Evolutionary conservation across 305 asterid species (phyloP), one percentile per base, ranked within the genome.

Genomic region (Fraxinus nigra): DNA sequence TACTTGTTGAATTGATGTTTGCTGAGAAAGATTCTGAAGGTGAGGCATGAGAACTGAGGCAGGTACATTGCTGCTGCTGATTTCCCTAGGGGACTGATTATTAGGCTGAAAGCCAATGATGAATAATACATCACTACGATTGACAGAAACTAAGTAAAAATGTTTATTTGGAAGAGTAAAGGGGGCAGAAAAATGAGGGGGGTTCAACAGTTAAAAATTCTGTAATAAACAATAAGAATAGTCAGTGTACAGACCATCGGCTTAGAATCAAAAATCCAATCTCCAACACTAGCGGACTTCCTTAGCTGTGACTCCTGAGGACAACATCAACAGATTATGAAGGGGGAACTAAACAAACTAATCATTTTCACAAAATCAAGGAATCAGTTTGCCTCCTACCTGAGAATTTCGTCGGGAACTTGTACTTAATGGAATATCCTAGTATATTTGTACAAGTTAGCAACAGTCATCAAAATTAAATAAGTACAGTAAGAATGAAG

Each of bases 241-340:
- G 73, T 74, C 35, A 79, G 86, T 79, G 86, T 79, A 92, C 97
- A 63, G 84, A 94, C 99, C 97, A 80, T 84, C 81, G 85, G 93
- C 91, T 89, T 94, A 74, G 95, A 85, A 40, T 97, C 99, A 84
- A 84, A 85, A 80, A 94, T 86, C 99, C 98, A 97, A 82, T 86
- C 94, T 77, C 98, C 99, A 43, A 97, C 93, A 78, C 99, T 97
- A 79, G 98, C 98, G 35, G 98, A 93, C 89, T 94, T 97, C 92
- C 97, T 92, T 81, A 97, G 86, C 59, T 97, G 92, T 79, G 98
- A 91, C 70, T 90, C 98, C 99, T 94, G 92, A 87, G 73, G 85
- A 88, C 51, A 85, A 88, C 73, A 85, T 8, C 22, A 85, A 80
- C 30, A 59, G 78, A 56, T 38, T 26, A 81, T 88, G 54, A 86